Base-by-base conservation (phyloP, 139 green algal genomes). In the Spirogloea muscicola region DNA sequence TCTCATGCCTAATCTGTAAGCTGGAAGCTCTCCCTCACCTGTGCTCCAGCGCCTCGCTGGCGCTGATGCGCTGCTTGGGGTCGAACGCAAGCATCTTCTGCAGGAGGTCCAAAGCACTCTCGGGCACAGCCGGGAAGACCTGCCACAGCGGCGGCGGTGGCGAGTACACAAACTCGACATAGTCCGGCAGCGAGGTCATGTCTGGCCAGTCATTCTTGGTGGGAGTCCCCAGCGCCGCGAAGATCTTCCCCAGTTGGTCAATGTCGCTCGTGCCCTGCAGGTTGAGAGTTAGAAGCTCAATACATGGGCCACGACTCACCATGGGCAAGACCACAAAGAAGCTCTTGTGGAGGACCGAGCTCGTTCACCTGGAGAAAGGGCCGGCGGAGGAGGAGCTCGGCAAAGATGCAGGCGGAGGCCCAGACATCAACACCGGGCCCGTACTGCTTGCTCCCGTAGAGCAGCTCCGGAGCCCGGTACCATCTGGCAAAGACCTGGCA, bases 381-480 rank as follows among this genome's bases (percentile, higher is more conserved):
- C 10, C 68, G 44, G 3, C 77, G 39, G 1, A 82, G 46, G 27
- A 85, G 43, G 10, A 85, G 48, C 80, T 85, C 80, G 5, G 73
- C 82, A 33, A 87, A 82, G 41, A 87, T 64, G 49, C 82, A 87
- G n/a, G 66, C 82, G 3, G 60, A 66, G 3, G 80, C 81, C 82
- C 82, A 87, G n/a, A 86, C 65, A 60, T 87, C 82, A 25, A 87
- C 67, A 6, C 44, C 80, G 0, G 71, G 25, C 25, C 43, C 55
- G 80, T 87, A 87, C 3, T 49, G 37, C 60, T 79, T 75, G 33
- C 65, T 61, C 33, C 81, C 82, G 37, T 82, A 84, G 4, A 87
- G 68, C 10, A 87, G 68, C 74, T 87, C 83, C 3, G 83, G 83
- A 1, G 83, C 83, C 2, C 83, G 69, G 62, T 86, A 87, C 83